Evolutionary conservation across 306 rosid genomes (phyloP).

Genomic region (Hippophae gyantsensis): DNA sequence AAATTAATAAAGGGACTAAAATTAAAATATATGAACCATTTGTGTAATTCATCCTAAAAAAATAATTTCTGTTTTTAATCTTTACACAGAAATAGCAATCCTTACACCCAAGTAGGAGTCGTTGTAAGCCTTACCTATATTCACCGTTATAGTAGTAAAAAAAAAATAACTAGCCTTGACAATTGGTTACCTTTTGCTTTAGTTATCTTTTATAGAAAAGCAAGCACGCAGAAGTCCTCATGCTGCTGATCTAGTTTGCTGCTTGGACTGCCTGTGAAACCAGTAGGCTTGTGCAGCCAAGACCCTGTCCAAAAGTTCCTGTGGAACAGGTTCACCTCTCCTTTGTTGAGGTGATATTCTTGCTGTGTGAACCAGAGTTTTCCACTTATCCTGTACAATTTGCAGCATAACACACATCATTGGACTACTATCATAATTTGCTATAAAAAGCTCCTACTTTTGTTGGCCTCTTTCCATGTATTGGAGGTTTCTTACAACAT

Average conservation of each 20-base stretch:
- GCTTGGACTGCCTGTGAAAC: slow-evolving; percentile 76
- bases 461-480: too few species aligned
- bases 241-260: slow-evolving; percentile 55
- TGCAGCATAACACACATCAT: not conserved
- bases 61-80: too few species aligned
- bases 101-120: too few species aligned
- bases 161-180: not conserved
- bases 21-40: too few species aligned
- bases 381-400: slow-evolving; percentile 82
- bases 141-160: too few species aligned
- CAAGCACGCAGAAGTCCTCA: slow-evolving; percentile 35
- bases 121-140: too few species aligned
- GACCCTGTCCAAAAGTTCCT: slow-evolving; percentile 84
- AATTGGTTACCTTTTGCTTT: slow-evolving; percentile 2
- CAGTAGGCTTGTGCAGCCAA: slow-evolving; percentile 64
- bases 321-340: slow-evolving; percentile 92
- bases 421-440: slow-evolving; percentile 9
- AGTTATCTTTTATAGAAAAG: slow-evolving; percentile 8
- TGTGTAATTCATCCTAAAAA: too few species aligned
- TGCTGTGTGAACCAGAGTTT: slow-evolving; percentile 88
- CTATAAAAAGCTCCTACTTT: not conserved
- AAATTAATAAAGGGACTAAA: too few species aligned
- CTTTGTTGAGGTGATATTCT: slow-evolving; percentile 86
- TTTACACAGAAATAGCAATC: too few species aligned
- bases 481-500: too few species aligned